A percentile compares a stretch with the other conserved stretches of the same genome.
Conservation (phyloP, 257 asterid genomes). For the Nicotiana benthamiana region DNA sequence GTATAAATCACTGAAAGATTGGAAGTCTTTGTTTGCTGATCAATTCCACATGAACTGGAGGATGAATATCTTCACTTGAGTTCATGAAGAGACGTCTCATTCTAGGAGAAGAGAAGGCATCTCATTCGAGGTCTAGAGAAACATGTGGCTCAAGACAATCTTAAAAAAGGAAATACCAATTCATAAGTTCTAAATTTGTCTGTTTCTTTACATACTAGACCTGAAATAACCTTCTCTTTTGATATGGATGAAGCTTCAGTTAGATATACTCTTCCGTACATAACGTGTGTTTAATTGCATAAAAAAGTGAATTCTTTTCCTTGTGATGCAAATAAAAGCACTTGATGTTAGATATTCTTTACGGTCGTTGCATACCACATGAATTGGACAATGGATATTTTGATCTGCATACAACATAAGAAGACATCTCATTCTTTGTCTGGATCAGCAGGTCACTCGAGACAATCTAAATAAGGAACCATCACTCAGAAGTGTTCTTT, state of each 20-base stretch:
- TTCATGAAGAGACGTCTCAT: slow-evolving; percentile 6
- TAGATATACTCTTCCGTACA: not conserved
- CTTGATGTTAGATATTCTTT: not conserved
- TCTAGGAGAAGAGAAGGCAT: not conserved
- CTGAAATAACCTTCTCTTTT: not conserved
- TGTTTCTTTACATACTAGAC: not conserved
- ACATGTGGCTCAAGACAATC: not conserved
- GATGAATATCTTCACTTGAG: slow-evolving; percentile 13
- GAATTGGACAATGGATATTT: not conserved
- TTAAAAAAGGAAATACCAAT: not conserved
- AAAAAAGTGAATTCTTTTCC: not conserved
- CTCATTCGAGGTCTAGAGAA: not conserved
- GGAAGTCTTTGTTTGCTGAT: not conserved
- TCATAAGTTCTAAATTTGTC: not conserved
- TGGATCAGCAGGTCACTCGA: slow-evolving; percentile 60
- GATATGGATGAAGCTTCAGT: not conserved
- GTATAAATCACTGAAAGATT: not conserved
- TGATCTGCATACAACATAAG: not conserved
- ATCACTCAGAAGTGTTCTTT: slow-evolving; percentile 81
- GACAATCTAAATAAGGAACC: slow-evolving; percentile 64
- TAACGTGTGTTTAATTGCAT: not conserved
- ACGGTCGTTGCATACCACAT: not conserved
- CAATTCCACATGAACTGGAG: slow-evolving; percentile 4
- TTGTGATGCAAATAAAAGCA: not conserved
- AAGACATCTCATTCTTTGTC: slow-evolving; percentile 30